Evolutionary conservation across 2,329 filamentous ascomycete genomes (phyloP).

Genomic region (Penicillium sp.): DNA sequence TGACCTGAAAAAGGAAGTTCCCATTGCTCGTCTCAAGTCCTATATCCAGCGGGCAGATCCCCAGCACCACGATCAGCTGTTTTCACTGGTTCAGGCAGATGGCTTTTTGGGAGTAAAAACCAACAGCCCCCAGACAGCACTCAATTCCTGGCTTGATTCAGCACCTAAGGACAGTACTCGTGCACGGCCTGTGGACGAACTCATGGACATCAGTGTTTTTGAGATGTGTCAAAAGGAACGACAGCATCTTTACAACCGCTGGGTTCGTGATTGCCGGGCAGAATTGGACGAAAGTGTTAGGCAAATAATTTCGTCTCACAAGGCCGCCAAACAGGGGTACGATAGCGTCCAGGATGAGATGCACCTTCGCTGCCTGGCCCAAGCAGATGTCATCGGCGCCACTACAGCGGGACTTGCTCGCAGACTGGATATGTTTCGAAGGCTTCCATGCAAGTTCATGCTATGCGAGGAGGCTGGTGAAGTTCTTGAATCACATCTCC

Average conservation of each 20-base stretch:
- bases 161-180: background rate
- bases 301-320: background rate
- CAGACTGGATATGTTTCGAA: constrained; percentile 47
- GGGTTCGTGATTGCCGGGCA: background rate
- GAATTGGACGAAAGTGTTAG: background rate
- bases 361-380: constrained; percentile 30
- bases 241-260: background rate
- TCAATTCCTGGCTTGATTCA: constrained; percentile 4
- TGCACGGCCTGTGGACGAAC: background rate
- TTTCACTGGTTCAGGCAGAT: background rate
- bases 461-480: constrained; percentile 48
- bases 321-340: background rate
- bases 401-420: constrained; percentile 55
- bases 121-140: background rate
- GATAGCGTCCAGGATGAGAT: constrained; percentile 25
- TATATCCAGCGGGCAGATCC: background rate
- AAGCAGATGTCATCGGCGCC: constrained; percentile 54
- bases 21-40: constrained; percentile 8
- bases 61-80: constrained; percentile 2
- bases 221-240: constrained; percentile 6
- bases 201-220: background rate
- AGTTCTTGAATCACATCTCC: constrained; percentile 44
- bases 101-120: background rate
- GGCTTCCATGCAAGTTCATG: constrained; percentile 43
- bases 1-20: constrained; percentile 4